Percentiles rank a stretch among this genome's conserved stretches.
Evolutionary conservation across 768 basidiomycete genomes (phyloP).

Genomic region (Russula sp.): DNA sequence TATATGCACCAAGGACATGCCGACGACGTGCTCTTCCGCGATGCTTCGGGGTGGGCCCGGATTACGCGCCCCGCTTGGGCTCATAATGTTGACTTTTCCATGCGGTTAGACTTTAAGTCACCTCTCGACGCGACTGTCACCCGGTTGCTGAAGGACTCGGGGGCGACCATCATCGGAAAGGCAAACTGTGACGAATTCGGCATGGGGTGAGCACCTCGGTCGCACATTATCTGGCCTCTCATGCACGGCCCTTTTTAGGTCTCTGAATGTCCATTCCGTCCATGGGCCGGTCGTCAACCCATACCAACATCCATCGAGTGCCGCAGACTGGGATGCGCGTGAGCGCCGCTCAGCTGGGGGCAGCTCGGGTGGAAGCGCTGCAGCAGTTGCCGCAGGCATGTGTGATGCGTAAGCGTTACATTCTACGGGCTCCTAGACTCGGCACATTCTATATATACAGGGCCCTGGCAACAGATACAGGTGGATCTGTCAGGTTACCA

Average conservation of each 20-base stretch:
- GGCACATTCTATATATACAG: constrained; percentile 35
- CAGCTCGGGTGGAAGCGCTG: constrained; percentile 92
- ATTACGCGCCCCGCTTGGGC: background rate
- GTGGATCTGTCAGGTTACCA: constrained; percentile 88
- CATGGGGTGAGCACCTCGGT: constrained; percentile 66
- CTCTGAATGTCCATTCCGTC: constrained; percentile 65
- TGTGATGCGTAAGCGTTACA: constrained; percentile 66
- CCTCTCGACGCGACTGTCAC: constrained; percentile 90
- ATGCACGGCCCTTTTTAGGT: constrained; percentile 39
- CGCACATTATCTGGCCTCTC: background rate
- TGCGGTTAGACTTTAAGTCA: constrained; percentile 54
- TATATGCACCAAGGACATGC: constrained; percentile 61
- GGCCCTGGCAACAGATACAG: constrained; percentile 90
- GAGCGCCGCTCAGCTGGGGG: constrained; percentile 75
- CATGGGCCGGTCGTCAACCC: constrained; percentile 84
- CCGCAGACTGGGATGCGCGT: constrained; percentile 27
- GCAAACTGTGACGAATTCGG: constrained; percentile 98
- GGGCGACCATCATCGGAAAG: constrained; percentile 77
- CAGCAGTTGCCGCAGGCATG: constrained; percentile 81
- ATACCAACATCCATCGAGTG: constrained; percentile 31
- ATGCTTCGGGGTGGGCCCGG: constrained; percentile 55
- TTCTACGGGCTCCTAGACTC: background rate
- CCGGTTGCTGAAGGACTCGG: constrained; percentile 47
- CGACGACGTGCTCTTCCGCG: constrained; percentile 72
- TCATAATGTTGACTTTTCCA: background rate